Percentiles rank a stretch among this genome's conserved stretches.
Evolutionary conservation across 208 protist species (phyloP).

Genomic region (Trypanosoma mega): DNA sequence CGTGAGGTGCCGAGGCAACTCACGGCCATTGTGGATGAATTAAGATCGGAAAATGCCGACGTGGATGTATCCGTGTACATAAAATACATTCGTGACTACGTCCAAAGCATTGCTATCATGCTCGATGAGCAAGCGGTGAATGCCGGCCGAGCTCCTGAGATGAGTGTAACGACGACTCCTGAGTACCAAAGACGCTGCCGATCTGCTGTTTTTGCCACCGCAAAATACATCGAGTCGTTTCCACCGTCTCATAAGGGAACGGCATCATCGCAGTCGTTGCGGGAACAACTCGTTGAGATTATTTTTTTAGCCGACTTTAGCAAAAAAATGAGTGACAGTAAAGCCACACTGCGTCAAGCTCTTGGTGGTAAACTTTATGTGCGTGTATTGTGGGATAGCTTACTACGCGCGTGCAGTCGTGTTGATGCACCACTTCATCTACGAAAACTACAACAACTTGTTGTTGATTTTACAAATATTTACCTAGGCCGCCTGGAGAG

Average conservation of each 20-base stretch:
- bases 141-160: constrained; percentile 35
- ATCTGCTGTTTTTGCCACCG: constrained; percentile 50
- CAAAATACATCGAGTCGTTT: constrained; percentile 41
- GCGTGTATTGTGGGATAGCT: constrained; percentile 60
- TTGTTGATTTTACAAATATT: constrained; percentile 38
- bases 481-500: constrained; percentile 55
- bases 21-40: constrained; percentile 29
- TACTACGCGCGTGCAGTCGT: constrained; percentile 32
- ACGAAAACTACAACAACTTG: constrained; percentile 40
- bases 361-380: constrained; percentile 53
- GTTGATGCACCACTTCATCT: constrained; percentile 23
- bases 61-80: constrained; percentile 32
- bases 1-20: constrained; percentile 33
- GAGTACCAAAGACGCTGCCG: constrained; percentile 61
- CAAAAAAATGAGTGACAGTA: constrained; percentile 38
- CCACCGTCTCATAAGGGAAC: no score
- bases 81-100: constrained; percentile 53
- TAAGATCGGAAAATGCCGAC: constrained; percentile 8
- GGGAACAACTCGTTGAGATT: constrained; percentile 55
- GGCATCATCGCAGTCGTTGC: no score
- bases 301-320: constrained; percentile 58
- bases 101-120: constrained; percentile 62
- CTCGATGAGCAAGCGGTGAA: constrained; percentile 55
- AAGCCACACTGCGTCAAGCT: constrained; percentile 34
- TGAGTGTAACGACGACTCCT: constrained; percentile 38